Percentiles rank a stretch among this genome's conserved stretches.
Conservation (phyloP, 176 grass and related monocot genomes). For the Oryza officinalis region DNA sequence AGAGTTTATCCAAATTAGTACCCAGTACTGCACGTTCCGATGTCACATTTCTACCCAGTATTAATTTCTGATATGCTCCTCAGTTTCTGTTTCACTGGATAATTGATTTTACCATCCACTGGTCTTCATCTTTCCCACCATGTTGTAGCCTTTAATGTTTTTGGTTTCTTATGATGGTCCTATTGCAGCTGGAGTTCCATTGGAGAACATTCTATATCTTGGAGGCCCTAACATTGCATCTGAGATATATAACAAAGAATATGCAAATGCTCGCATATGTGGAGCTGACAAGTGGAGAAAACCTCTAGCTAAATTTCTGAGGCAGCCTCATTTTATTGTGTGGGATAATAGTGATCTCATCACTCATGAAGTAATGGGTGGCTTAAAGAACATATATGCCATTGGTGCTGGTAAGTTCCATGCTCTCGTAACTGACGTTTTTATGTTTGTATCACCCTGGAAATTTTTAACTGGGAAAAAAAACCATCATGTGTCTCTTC, state of each 20-base stretch:
- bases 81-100: neutral
- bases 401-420: constrained; percentile 90
- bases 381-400: constrained; percentile 94
- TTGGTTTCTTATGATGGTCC: constrained; percentile 20
- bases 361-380: constrained; percentile 98
- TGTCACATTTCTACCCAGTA: neutral
- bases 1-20: neutral
- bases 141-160: neutral
- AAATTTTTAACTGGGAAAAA: neutral
- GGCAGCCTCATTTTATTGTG: constrained; percentile 97
- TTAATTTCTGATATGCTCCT: neutral
- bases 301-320: constrained; percentile 87
- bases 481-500: neutral
- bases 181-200: constrained; percentile 63
- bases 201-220: constrained; percentile 93
- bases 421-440: neutral
- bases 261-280: constrained; percentile 95
- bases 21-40: neutral
- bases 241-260: constrained; percentile 98
- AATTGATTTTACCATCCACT: neutral
- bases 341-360: constrained; percentile 94
- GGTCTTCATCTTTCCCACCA: neutral
- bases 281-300: constrained; percentile 95
- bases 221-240: constrained; percentile 97
- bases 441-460: neutral